A percentile compares a stretch with the other conserved stretches of the same genome.
These are phyloP conservation scores for Solanum dulcamara DNA, from an alignment of 257 asterid genomes.

Conservation along the genomic window DNA sequence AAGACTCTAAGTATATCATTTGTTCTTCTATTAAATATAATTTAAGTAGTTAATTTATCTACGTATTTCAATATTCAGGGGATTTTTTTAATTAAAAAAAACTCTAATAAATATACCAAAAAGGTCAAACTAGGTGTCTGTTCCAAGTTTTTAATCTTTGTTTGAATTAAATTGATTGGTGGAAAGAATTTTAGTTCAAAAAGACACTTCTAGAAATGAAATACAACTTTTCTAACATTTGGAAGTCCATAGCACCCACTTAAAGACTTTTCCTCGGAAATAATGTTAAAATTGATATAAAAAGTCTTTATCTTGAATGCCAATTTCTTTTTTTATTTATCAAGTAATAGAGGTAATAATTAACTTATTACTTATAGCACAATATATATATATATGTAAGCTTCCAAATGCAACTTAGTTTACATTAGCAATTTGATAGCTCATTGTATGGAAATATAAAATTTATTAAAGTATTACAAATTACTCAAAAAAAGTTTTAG, in stretches of 20 bases:
- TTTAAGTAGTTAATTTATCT: background rate
- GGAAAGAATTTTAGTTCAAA: background rate
- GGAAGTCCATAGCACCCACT: background rate
- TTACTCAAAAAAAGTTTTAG: too few relatives aligned
- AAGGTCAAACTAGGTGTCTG: background rate
- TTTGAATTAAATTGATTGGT: background rate
- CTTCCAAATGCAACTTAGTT: too few relatives aligned
- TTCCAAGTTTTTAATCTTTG: background rate
- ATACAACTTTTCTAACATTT: background rate
- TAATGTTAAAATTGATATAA: background rate
- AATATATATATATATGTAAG: too few relatives aligned
- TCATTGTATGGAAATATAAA: too few relatives aligned
- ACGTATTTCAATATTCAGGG: too few relatives aligned
- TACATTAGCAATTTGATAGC: too few relatives aligned
- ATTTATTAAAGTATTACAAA: too few relatives aligned
- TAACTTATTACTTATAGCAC: too few relatives aligned
- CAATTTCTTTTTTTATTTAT: background rate
- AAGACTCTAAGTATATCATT: background rate
- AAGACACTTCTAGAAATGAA: background rate
- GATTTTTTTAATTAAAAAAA: accelerated
- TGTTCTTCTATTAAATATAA: background rate
- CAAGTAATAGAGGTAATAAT: background rate
- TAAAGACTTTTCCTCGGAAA: background rate
- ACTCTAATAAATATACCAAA: background rate
- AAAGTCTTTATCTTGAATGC: background rate